Conservation (phyloP, 345 rosid genomes). For the Trapa bicornis region DNA sequence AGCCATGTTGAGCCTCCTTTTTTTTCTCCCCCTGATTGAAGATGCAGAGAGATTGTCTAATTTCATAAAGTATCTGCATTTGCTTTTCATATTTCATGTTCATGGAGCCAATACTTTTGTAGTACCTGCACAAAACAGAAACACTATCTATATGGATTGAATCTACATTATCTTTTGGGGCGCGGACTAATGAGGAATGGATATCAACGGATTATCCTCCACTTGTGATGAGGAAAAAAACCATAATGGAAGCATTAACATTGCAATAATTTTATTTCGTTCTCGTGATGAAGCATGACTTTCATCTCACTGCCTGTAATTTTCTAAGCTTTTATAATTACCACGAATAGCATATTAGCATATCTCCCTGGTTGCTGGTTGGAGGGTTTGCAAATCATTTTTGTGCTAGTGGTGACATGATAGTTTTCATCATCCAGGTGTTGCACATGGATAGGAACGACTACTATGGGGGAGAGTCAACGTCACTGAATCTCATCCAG, state of each 20-base stretch:
- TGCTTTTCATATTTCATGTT: background rate
- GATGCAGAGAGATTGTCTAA: background rate
- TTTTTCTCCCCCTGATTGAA: background rate
- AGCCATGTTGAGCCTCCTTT: background rate
- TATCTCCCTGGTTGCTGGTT: background rate
- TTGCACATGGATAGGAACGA: slow-evolving; percentile 99
- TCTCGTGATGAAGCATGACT: background rate
- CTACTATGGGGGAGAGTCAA: slow-evolving; percentile 94
- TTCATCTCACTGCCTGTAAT: background rate
- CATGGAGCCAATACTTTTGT: background rate
- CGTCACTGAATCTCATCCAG: slow-evolving; percentile 96
- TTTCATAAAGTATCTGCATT: background rate
- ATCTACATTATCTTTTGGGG: background rate
- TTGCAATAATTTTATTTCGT: background rate
- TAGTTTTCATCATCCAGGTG: slow-evolving; percentile 33
- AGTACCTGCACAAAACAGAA: background rate
- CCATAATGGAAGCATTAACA: background rate
- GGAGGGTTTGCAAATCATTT: background rate
- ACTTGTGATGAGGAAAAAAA: background rate
- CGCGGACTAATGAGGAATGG: background rate
- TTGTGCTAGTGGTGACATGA: background rate
- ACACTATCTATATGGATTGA: background rate
- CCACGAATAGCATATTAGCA: background rate
- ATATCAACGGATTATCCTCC: background rate
- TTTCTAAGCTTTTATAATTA: background rate